phyloP scores from a whole-genome alignment of 2,329 filamentous ascomycete species.

The Berkeleyomyces rouxiae region DNA sequence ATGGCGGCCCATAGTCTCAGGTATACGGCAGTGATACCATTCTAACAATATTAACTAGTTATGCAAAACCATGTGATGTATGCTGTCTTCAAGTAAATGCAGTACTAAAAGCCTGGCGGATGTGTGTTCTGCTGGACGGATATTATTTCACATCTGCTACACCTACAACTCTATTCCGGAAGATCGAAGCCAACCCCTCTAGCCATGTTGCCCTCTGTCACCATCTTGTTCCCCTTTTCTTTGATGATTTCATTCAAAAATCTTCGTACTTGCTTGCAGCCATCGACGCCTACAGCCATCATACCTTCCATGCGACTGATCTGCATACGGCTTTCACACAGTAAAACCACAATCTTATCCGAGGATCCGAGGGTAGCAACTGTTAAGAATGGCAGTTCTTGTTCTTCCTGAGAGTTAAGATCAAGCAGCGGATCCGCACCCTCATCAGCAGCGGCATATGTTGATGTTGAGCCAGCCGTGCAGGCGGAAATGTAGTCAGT shows the following conservation, averaged over 20 bases:
- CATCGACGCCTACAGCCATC: slow-evolving; percentile 82
- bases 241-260: slow-evolving; percentile 70
- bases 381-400: slow-evolving; percentile 77
- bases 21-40: too few relatives aligned
- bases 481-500: slow-evolving; percentile 77
- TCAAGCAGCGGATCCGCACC: slow-evolving; percentile 62
- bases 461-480: slow-evolving; percentile 65
- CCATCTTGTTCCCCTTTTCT: slow-evolving; percentile 48
- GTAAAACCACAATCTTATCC: slow-evolving; percentile 60
- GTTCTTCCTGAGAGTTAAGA: slow-evolving; percentile 63
- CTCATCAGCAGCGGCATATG: slow-evolving; percentile 48
- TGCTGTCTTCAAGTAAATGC: not conserved
- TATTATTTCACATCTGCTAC: not conserved
- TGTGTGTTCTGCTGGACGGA: not conserved
- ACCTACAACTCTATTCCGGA: not conserved
- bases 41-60: not conserved
- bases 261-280: slow-evolving; percentile 68
- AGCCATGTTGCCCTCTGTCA: slow-evolving; percentile 19
- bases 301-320: slow-evolving; percentile 71
- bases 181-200: slow-evolving; percentile 1
- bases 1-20: too few relatives aligned
- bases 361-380: slow-evolving; percentile 61
- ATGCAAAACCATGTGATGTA: not conserved
- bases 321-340: slow-evolving; percentile 82
- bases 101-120: not conserved